Base-by-base conservation (phyloP, 225 moss, liverwort and hornwort species). In the Bryum argenteum region DNA sequence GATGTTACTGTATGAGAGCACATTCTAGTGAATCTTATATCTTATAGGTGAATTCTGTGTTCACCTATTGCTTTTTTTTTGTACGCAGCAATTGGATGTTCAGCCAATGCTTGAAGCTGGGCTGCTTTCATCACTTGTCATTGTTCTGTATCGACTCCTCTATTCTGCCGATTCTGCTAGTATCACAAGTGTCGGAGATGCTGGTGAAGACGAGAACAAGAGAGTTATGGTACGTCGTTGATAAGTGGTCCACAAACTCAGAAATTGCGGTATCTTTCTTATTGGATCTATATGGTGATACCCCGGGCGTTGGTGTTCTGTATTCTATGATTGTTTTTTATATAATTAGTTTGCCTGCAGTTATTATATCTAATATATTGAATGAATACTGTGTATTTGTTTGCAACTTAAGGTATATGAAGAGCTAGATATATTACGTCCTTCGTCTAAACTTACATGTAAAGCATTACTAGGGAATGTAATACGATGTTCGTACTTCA, bases 21-120 rank as follows among this genome's bases (percentile, higher is more conserved):
- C 14, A 51, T 54, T 70, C 23, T 52, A 19, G 50, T 53, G 19
- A 61, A 52, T 65, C 6, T 48, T 44, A 17, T n/a, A n/a, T n/a
- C n/a, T n/a, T n/a, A n/a, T n/a, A n/a, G n/a, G n/a, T n/a, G n/a
- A n/a, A 56, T 15, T 28, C 12, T 61, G 18, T 8, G 33, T 26
- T 52, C 42, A 65, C 57, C 60, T 19, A 15, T 60, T 61, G 74
- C 11, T 65, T 33, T 74, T 77, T 55, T 18, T 65, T 38, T 51
- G 43, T 67, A 17, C 85, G 88, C 92, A 94, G 91, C 88, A 89
- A 24, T 77, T 94, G 74, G 97, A 94, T 77, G 84, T 94, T 65
- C 90, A 92, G 81, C 92, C 97, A 33, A 74, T 97, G 37, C 86
- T 97, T 52, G 94, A 97, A 52, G 91, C 97, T 54, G 90, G 87